Base-by-base conservation (phyloP, 768 basidiomycete genomes). In the Sarcodon sp. region DNA sequence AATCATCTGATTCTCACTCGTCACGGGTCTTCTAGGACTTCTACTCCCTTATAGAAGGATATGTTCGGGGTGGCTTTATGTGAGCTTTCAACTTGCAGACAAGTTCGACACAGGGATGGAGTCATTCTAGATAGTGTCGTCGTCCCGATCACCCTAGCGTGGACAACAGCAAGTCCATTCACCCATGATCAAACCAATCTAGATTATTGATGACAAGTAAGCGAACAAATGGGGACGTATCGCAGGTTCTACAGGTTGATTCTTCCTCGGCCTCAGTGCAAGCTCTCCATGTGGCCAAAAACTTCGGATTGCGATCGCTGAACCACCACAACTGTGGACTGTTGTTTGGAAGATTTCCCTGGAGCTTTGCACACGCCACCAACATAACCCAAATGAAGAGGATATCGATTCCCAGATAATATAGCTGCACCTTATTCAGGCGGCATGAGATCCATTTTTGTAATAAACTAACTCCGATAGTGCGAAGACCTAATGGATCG, bases 381-480 rank as follows among this genome's bases (percentile, higher is more conserved):
- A 27, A 99, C 87, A 56, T 99, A 98, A 11, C 96, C 96, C 0
- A 99, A 76, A 55, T 96, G 91, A 8, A 99, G 72, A n/a, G 96
- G 96, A 59, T 99, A 99, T 45, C 91, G 73, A 59, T 94, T 92
- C 0, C 92, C 92, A 12, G 79, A 68, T 10, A 99, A 69, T 50
- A 98, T 90, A 33, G 61, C 53, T 0, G 81, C 86, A 9, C 94
- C 96, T 51, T 83, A 75, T 47, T 87, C 84, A 3, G 94, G 77
- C 36, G 82, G 72, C 13, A 99, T 90, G 33, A 99, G 71, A 61
- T 99, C 96, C 96, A 99, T 97, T 73, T 99, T 99, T 16, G 96
- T 99, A 38, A 99, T 75, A 45, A 21, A 32, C 45, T 4, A 12
- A 99, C 96, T 31, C 96, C 96, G 54, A 99, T 92, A 1, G 96